phyloP scores from a whole-genome alignment of 257 asterid genomes.

The Linaria vulgaris region DNA sequence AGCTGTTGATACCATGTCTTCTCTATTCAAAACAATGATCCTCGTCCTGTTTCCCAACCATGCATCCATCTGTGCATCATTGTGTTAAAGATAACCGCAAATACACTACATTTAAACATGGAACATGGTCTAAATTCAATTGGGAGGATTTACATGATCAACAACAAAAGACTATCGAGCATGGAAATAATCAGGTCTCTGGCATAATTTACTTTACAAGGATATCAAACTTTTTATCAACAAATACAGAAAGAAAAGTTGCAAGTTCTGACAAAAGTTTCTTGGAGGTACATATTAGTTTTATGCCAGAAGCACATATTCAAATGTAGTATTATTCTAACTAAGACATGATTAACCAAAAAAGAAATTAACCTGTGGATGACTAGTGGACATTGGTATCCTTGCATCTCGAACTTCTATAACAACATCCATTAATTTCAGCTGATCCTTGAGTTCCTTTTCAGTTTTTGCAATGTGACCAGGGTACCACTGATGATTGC shows the following conservation, averaged over 20 bases:
- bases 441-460: conserved; percentile 90
- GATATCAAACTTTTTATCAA: background rate
- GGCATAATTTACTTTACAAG: conserved; percentile 7
- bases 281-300: conserved; percentile 9
- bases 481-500: conserved; percentile 80
- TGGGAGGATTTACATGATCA: conserved; percentile 4
- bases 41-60: conserved; percentile 94
- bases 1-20: conserved; percentile 87
- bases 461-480: conserved; percentile 96
- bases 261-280: too few relatives aligned
- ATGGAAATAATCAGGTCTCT: background rate
- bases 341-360: conserved; percentile 13
- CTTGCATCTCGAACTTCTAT: conserved; percentile 98
- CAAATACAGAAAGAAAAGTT: background rate
- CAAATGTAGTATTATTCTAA: background rate
- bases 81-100: conserved; percentile 27
- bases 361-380: conserved; percentile 63
- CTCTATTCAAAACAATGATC: conserved; percentile 88
- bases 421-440: conserved; percentile 96
- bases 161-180: conserved; percentile 5
- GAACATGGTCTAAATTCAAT: conserved; percentile 5
- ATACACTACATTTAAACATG: conserved; percentile 6
- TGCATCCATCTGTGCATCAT: conserved; percentile 68
- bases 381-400: conserved; percentile 85
- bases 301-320: conserved; percentile 17